These are phyloP conservation scores for Aspergillus kassunensis DNA, from an alignment of 495 filamentous ascomycete genomes.

Conservation along the genomic window DNA sequence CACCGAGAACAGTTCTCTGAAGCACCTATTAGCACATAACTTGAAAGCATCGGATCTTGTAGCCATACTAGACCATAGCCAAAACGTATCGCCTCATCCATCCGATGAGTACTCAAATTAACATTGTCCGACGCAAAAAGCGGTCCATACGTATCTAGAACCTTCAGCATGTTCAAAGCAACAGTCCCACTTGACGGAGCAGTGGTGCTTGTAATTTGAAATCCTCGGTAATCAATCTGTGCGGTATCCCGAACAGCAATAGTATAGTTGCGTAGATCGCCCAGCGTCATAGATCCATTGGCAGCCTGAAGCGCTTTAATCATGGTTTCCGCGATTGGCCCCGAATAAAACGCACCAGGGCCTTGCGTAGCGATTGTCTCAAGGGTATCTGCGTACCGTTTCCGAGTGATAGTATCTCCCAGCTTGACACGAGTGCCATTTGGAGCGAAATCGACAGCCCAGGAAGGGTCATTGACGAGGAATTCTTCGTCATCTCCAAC, in stretches of 20 bases:
- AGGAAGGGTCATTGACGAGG: conserved; percentile 65
- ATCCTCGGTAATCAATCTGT: conserved; percentile 67
- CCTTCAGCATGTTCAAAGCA: conserved; percentile 69
- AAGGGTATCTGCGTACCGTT: conserved; percentile 73
- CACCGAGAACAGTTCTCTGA: conserved; percentile 65
- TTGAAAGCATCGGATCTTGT: too few relatives aligned
- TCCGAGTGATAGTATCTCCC: conserved; percentile 73
- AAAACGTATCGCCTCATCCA: conserved; percentile 84
- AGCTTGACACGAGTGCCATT: conserved; percentile 65
- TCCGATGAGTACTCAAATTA: conserved; percentile 68
- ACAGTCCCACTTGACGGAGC: conserved; percentile 74
- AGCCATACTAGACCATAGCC: conserved; percentile 63
- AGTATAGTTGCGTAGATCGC: conserved; percentile 68
- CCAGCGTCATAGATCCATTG: conserved; percentile 79
- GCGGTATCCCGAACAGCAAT: conserved; percentile 57
- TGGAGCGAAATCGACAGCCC: conserved; percentile 86
- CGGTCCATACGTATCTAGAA: conserved; percentile 64
- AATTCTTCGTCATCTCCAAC: conserved; percentile 51
- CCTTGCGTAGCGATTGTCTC: conserved; percentile 69
- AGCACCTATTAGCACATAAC: conserved; percentile 1
- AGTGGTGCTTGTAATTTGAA: conserved; percentile 60
- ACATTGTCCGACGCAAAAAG: conserved; percentile 50
- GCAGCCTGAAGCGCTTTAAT: conserved; percentile 57
- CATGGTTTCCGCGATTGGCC: conserved; percentile 67
- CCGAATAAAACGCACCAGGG: conserved; percentile 71